Base-by-base conservation (phyloP, 2,329 filamentous ascomycete genomes). In the Chaetomium globosum region DNA sequence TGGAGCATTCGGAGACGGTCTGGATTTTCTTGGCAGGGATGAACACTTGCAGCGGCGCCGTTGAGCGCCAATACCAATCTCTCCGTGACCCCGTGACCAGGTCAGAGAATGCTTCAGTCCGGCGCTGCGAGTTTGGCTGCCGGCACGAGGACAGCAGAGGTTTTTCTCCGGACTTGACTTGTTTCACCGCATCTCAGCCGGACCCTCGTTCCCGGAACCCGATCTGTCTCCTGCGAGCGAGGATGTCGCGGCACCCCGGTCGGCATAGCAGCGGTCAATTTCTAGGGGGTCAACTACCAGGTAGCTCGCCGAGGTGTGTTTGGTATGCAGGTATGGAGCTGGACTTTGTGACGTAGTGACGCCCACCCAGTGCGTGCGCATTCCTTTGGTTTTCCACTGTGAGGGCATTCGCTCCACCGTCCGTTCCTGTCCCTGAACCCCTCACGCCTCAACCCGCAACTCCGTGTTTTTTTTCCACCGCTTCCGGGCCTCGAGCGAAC, bases 61-160 rank as follows among this genome's bases (percentile, higher is more conserved):
- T 10, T 30, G 54, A 30, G 55, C 56, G 64, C 63, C 64, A 67
- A 65, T 53, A 36, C 51, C 53, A 68, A 61, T 64, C 58, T 63
- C 64, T 63, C 53, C 36, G 30, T 53, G 48, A 65, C 66, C 70
- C 63, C 70, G 68, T 69, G 68, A 69, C 68, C 66, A 63, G 28
- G 39, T 28, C 51, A 26, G 31, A 52, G 55, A 43, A 61, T n/a
- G n/a, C 43, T 36, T 54, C 57, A 19, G 30, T 28, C 43, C 49
- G 30, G 49, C 39, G 26, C 49, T 31, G 23, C 33, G 49, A 64
- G 51, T n/a, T 55, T 66, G 52, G 31, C 48, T 52, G 53, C 33
- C 64, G 56, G 66, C 69, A 71, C 70, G 70, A 72, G 70, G 70
- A 71, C 70, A 70, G 36, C 68, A 71, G 68, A 71, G 61, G 53